phyloP scores from a whole-genome alignment of 495 filamentous ascomycete genomes.

The Viridothelium virens region DNA sequence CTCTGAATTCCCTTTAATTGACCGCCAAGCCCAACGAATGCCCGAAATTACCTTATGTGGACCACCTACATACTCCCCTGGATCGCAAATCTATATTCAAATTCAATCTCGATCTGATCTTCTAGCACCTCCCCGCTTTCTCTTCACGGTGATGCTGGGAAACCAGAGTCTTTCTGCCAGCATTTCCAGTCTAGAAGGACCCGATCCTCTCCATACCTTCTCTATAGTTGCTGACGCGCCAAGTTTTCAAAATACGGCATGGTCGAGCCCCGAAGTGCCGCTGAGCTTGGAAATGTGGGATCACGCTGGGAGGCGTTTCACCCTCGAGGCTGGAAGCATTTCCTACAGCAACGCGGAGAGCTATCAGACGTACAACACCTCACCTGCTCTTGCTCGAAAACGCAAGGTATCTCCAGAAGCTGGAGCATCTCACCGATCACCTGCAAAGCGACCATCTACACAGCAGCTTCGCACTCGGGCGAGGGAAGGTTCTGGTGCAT shows the following conservation, averaged over 20 bases:
- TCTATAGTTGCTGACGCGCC: constrained; percentile 67
- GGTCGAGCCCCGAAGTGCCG: constrained; percentile 59
- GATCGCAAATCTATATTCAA: constrained; percentile 62
- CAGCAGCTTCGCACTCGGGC: constrained; percentile 40
- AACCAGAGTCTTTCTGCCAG: constrained; percentile 56
- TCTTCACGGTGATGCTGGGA: constrained; percentile 67
- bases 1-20: constrained; percentile 45
- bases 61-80: constrained; percentile 58
- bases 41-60: constrained; percentile 59
- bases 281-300: constrained; percentile 65
- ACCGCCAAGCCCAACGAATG: constrained; percentile 35
- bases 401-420: constrained; percentile 47
- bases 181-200: constrained; percentile 52
- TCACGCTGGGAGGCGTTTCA: constrained; percentile 52
- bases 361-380: constrained; percentile 27
- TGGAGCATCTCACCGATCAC: constrained; percentile 34
- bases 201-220: constrained; percentile 58
- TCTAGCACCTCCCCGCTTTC: constrained; percentile 47
- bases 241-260: constrained; percentile 57
- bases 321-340: constrained; percentile 67
- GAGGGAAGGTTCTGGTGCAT: constrained; percentile 32
- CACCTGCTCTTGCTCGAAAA: constrained; percentile 41
- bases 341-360: constrained; percentile 52
- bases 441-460: constrained; percentile 42
- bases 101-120: constrained; percentile 67